Evolutionary conservation across 2,329 filamentous ascomycete genomes (phyloP), one percentile per base, ranked within the genome.

Genomic region (Xylaria sp.): DNA sequence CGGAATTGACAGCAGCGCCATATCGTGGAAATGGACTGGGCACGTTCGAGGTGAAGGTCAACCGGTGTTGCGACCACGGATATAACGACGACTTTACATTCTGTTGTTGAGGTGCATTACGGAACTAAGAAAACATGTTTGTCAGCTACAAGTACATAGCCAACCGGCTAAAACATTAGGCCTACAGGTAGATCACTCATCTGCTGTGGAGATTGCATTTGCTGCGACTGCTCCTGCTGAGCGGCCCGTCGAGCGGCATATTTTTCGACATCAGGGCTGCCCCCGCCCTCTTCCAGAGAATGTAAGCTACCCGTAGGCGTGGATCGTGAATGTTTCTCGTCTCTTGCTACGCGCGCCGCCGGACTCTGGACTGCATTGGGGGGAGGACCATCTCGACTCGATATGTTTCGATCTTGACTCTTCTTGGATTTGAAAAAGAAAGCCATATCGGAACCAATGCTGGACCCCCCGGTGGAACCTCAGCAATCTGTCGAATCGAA

Each of bases 11-110:
- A 6, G 97, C 96, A 60, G 97, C 94, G 78, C 96, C 96, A 86
- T 99, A 99, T 79, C 96, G 90, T 15, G 96, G 96, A 75, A 99
- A 99, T 0, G 96, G 96, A 74, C 93, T 94, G 11, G 91, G 88
- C 76, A 94, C 67, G 51, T 72, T 90, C 2, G 90, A 88, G 5
- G 93, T 93, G 80, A 97, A 97, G 72, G 92, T 95, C 62, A 99
- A 81, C 65, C 93, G 90, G 68, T 93, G 90, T 79, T 97, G 93
- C 71, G 95, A 97, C 96, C 96, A 99, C 0, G 96, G 96, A 78
- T 98, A 99, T 63, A 97, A 88, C 5, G 93, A 93, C 48, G 91
- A 85, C 80, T 94, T 96, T 48, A 89, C 86, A 71, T 89, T 87
- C 72, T 71, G 74, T 28, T 71, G 69, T 20, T 9, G 33, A 33